These are phyloP conservation scores for Hortaea sp. DNA, from an alignment of 2,329 filamentous ascomycete genomes.

Conservation along the genomic window DNA sequence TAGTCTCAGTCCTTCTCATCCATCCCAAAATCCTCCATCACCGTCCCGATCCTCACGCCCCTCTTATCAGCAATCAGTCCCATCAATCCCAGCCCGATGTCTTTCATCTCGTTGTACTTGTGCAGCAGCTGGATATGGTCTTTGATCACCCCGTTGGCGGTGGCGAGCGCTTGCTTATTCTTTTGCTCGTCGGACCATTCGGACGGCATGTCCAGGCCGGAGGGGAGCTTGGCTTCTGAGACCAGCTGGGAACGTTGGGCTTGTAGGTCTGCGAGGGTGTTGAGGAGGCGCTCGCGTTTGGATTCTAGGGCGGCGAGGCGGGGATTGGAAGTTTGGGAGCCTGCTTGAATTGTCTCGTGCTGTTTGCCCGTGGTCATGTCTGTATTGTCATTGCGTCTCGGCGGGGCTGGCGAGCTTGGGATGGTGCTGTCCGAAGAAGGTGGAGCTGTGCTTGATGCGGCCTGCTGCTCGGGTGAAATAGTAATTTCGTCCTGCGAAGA, in stretches of 20 bases:
- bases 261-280: constrained; percentile 38
- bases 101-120: constrained; percentile 62
- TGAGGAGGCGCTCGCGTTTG: constrained; percentile 33
- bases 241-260: constrained; percentile 25
- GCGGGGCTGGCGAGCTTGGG: constrained; percentile 8
- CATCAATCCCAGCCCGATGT: constrained; percentile 56
- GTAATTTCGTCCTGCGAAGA: constrained; percentile 9
- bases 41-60: constrained; percentile 43
- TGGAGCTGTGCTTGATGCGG: constrained; percentile 1
- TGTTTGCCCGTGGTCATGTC: neutral
- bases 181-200: constrained; percentile 17
- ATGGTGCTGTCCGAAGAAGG: constrained; percentile 3
- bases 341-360: neutral
- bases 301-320: constrained; percentile 13
- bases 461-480: neutral
- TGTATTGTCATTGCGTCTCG: neutral
- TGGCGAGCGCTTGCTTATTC: constrained; percentile 24
- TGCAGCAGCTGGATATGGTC: constrained; percentile 56
- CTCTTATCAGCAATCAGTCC: constrained; percentile 57
- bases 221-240: constrained; percentile 14
- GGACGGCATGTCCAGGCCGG: constrained; percentile 15
- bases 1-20: constrained; percentile 31
- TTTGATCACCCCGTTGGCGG: constrained; percentile 46
- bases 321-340: constrained; percentile 3
- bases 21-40: constrained; percentile 41